Conservation (phyloP, 2,329 filamentous ascomycete genomes). For the Fusarium verrucosum region DNA sequence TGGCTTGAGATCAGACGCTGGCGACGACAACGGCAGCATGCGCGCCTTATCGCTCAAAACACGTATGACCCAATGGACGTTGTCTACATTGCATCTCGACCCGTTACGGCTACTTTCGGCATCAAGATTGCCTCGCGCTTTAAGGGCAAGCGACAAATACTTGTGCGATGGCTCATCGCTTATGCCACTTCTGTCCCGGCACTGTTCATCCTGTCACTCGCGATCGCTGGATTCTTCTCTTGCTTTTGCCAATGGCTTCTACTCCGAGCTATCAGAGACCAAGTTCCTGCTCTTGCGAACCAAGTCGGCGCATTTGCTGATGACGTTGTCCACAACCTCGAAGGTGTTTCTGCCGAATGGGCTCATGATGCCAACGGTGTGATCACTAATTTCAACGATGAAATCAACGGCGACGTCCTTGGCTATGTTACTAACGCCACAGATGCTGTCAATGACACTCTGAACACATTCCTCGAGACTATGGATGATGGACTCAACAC, state of each 20-base stretch:
- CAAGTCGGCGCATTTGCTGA: conserved; percentile 83
- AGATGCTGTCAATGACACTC: conserved; percentile 81
- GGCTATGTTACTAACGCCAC: conserved; percentile 89
- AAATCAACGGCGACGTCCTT: conserved; percentile 86
- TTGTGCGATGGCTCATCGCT: conserved; percentile 83
- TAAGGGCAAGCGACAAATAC: conserved; percentile 71
- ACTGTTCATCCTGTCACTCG: conserved; percentile 86
- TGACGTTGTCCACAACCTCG: conserved; percentile 76
- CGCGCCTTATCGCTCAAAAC: conserved; percentile 70
- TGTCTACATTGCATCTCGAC: conserved; percentile 85
- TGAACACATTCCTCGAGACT: conserved; percentile 81
- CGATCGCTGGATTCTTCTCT: conserved; percentile 81
- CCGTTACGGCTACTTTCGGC: conserved; percentile 76
- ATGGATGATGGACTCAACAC: conserved; percentile 78
- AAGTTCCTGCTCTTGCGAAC: conserved; percentile 77
- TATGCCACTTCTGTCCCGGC: conserved; percentile 88
- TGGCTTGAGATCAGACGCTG: conserved; percentile 83
- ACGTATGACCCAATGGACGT: conserved; percentile 85
- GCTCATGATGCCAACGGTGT: conserved; percentile 78
- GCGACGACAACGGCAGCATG: conserved; percentile 75
- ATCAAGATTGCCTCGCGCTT: conserved; percentile 75
- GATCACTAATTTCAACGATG: conserved; percentile 73
- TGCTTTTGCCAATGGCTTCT: conserved; percentile 85
- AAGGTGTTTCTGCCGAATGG: conserved; percentile 80
- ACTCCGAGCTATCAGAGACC: conserved; percentile 75